phyloP scores from a whole-genome alignment of 2,329 filamentous ascomycete species.

The Penicillium glabrum region DNA sequence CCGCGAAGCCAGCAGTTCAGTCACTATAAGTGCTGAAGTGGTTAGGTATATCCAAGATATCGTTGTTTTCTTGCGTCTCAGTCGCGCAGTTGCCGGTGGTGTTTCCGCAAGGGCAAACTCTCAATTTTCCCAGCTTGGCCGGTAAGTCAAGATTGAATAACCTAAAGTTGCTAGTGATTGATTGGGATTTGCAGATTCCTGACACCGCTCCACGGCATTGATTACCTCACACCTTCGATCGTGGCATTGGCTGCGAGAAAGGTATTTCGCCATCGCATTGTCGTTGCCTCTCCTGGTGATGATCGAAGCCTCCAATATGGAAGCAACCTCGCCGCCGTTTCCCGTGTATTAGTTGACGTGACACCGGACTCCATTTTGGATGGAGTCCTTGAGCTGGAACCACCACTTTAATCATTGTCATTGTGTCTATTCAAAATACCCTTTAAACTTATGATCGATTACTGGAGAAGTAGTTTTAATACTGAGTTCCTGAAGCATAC shows the following conservation, averaged over 20 bases:
- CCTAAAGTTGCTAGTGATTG: neutral
- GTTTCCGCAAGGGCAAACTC: constrained; percentile 76
- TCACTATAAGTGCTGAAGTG: constrained; percentile 72
- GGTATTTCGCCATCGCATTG: constrained; percentile 81
- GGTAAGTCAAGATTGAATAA: constrained; percentile 36
- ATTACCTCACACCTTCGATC: constrained; percentile 80
- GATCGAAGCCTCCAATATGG: constrained; percentile 95
- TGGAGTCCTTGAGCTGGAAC: constrained; percentile 58
- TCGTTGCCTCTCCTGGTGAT: constrained; percentile 65
- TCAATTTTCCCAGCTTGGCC: constrained; percentile 69
- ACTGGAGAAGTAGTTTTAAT: neutral
- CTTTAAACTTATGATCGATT: neutral
- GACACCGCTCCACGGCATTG: constrained; percentile 75
- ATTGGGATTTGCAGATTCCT: constrained; percentile 45
- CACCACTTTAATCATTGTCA: constrained; percentile 45
- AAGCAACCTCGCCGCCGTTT: constrained; percentile 70
- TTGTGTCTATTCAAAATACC: neutral
- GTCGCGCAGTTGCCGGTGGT: constrained; percentile 77
- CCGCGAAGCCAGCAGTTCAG: constrained; percentile 56
- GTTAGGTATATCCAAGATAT: constrained; percentile 85
- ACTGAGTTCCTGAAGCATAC: too few species aligned
- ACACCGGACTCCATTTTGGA: constrained; percentile 59
- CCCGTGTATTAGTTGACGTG: constrained; percentile 61
- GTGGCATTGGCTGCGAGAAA: constrained; percentile 81
- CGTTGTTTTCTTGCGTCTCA: constrained; percentile 79